These are phyloP conservation scores for Termitomyces titanicus DNA, from an alignment of 768 basidiomycete genomes.

Conservation along the genomic window DNA sequence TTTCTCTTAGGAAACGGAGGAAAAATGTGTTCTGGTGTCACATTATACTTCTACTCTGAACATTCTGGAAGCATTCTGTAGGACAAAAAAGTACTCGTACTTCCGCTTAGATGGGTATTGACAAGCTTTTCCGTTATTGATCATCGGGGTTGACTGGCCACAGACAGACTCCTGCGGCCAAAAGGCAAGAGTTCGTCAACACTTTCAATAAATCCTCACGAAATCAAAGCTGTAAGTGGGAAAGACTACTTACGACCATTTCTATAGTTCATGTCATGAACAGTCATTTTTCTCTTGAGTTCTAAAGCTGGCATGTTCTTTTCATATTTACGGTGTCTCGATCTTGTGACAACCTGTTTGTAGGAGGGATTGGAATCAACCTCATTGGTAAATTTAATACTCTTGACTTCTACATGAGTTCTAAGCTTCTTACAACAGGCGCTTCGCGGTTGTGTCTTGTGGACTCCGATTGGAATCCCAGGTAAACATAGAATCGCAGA, in stretches of 20 bases:
- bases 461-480: conserved; percentile 95
- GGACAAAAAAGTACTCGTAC: conserved; percentile 69
- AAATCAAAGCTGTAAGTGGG: conserved; percentile 63
- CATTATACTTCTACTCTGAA: conserved; percentile 95
- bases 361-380: conserved; percentile 92
- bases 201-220: conserved; percentile 80
- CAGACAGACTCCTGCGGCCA: conserved; percentile 67
- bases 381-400: conserved; percentile 57
- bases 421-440: conserved; percentile 26
- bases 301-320: conserved; percentile 68
- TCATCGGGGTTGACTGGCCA: not conserved
- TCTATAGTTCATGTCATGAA: not conserved
- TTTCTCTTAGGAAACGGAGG: conserved; percentile 62
- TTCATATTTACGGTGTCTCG: not conserved
- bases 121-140: not conserved
- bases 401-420: not conserved
- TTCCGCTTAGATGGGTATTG: conserved; percentile 84
- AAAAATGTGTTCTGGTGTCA: conserved; percentile 96
- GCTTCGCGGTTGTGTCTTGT: conserved; percentile 84
- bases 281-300: conserved; percentile 89
- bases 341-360: not conserved
- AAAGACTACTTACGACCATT: not conserved
- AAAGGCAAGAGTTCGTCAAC: conserved; percentile 86
- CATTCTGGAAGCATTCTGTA: conserved; percentile 84
- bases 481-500: conserved; percentile 33